phyloP scores from a whole-genome alignment of 208 protist genomes.

The Trypanosoma rangeli region DNA sequence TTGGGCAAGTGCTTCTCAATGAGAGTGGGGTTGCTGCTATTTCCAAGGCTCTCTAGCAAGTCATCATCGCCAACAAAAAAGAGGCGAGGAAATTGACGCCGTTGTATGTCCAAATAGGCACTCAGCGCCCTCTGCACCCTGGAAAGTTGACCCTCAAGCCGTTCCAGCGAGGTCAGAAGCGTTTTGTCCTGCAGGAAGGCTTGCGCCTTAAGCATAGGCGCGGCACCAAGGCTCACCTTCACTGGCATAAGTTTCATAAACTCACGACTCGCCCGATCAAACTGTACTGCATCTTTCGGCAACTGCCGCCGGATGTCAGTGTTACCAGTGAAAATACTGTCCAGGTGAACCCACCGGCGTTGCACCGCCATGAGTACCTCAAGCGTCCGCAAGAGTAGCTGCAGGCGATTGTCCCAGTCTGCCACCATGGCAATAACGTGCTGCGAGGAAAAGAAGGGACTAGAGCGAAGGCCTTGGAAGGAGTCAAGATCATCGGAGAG shows the following conservation, averaged over 20 bases:
- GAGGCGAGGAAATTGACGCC: conserved; percentile 97
- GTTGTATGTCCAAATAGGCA: conserved; percentile 97
- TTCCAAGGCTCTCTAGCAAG: conserved; percentile 99
- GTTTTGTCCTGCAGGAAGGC: conserved; percentile 94
- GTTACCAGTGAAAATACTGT: conserved; percentile 96
- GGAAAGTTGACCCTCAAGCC: conserved; percentile 88
- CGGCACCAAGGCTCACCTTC: conserved; percentile 48
- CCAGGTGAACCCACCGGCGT: conserved; percentile 98
- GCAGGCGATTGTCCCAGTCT: conserved; percentile 94
- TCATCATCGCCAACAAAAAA: conserved; percentile 99
- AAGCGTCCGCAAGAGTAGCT: conserved; percentile 87
- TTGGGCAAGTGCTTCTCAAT: conserved; percentile 98
- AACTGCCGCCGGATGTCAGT: conserved; percentile 96
- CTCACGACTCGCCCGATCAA: conserved; percentile 93
- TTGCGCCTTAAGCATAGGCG: conserved; percentile 53
- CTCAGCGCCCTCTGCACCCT: conserved; percentile 97
- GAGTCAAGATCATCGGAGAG: conserved; percentile 94
- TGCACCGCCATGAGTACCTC: conserved; percentile 96
- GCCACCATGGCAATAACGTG: conserved; percentile 63
- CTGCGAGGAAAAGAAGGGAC: conserved; percentile 94
- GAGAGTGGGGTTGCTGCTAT: conserved; percentile 92
- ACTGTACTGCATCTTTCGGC: conserved; percentile 93
- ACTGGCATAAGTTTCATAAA: conserved; percentile 93
- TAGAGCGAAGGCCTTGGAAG: conserved; percentile 94
- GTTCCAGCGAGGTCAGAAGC: conserved; percentile 90